These are phyloP conservation scores for Trebouxiophyceae sp. DNA, from an alignment of 163 green algal genomes.

Conservation along the genomic window DNA sequence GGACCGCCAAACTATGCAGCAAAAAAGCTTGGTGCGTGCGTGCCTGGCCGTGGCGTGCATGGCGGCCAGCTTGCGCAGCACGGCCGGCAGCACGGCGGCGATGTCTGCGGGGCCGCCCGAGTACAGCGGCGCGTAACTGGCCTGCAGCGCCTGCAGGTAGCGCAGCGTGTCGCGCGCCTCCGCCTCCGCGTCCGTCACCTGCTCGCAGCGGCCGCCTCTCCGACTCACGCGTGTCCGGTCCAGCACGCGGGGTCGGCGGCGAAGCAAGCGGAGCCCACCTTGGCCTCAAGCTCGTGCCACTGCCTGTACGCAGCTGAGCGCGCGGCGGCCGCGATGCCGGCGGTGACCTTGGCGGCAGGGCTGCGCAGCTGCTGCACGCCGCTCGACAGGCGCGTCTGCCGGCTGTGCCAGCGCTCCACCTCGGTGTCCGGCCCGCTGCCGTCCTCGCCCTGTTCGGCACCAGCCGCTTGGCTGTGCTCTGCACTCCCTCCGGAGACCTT, in stretches of 20 bases:
- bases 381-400: slow-evolving; percentile 74
- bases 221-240: too few relatives aligned
- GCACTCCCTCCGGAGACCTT: too few relatives aligned
- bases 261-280: too few relatives aligned
- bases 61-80: slow-evolving; percentile 76
- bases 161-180: slow-evolving; percentile 89
- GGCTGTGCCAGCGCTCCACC: slow-evolving; percentile 79
- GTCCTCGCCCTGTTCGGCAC: not conserved
- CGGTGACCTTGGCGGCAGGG: slow-evolving; percentile 62
- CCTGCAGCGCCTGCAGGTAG: slow-evolving; percentile 82
- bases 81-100: slow-evolving; percentile 27
- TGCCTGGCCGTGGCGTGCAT: slow-evolving; percentile 79
- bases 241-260: too few relatives aligned
- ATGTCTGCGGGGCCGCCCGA: slow-evolving; percentile 24
- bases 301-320: slow-evolving; percentile 37
- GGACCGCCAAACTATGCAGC: too few relatives aligned
- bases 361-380: slow-evolving; percentile 78
- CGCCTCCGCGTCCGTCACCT: slow-evolving; percentile 72
- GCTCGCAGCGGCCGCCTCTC: too few relatives aligned
- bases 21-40: too few relatives aligned
- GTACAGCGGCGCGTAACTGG: slow-evolving; percentile 74
- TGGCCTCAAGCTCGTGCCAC: slow-evolving; percentile 72
- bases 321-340: slow-evolving; percentile 49
- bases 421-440: slow-evolving; percentile 74
- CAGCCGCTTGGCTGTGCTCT: too few relatives aligned